Evolutionary conservation across 192 early-diverging fungal species (phyloP).

Genomic region (Rhizoclosmatium sp.): DNA sequence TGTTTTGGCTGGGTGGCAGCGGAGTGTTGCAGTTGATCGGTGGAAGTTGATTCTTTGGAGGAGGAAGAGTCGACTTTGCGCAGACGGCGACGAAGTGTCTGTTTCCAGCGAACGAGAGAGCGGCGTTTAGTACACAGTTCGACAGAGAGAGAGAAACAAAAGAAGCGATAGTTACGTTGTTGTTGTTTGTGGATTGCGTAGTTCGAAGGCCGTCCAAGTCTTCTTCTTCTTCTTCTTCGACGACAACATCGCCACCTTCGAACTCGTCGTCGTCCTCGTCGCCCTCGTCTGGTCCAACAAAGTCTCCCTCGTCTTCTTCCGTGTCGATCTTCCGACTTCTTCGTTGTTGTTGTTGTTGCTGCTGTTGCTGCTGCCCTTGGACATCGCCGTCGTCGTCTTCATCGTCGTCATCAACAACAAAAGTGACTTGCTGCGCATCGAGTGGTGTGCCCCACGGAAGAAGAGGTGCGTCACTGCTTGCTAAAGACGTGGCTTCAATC

Average conservation of each 20-base stretch:
- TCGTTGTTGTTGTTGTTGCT: neutral
- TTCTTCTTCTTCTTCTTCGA: neutral
- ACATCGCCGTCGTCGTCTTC: neutral
- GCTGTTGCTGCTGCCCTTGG: neutral
- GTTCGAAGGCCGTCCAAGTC: neutral
- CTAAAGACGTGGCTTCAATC: neutral
- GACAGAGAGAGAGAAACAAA: neutral
- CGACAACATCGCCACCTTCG: neutral
- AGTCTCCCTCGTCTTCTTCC: neutral
- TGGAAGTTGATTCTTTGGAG: neutral
- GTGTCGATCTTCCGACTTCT: neutral
- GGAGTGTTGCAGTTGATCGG: neutral
- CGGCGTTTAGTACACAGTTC: neutral
- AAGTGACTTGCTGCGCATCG: neutral
- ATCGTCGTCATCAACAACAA: conserved; percentile 23
- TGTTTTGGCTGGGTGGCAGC: neutral
- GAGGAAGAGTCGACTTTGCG: neutral
- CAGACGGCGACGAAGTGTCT: too few relatives aligned
- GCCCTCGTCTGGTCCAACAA: neutral
- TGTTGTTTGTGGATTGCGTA: too few relatives aligned
- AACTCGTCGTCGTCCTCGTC: neutral
- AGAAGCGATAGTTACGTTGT: neutral
- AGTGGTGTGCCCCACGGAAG: neutral
- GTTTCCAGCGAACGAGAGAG: too few relatives aligned
- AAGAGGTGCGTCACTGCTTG: neutral